Base-by-base conservation (phyloP, 305 asterid genomes). In the Solanum chacoense region DNA sequence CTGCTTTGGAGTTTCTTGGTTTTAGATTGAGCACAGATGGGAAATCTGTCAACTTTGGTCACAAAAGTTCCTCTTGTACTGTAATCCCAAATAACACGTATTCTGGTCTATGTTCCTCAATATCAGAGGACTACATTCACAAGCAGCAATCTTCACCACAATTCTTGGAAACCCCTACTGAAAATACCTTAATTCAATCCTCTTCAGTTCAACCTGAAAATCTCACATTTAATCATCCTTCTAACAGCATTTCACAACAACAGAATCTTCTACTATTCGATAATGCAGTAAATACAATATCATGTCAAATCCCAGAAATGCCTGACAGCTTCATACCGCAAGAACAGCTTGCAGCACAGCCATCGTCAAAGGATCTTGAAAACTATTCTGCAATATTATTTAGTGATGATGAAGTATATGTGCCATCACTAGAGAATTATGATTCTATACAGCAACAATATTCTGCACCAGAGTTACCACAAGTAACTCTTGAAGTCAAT, bases 1-100 rank as follows among this genome's bases (percentile, higher is more conserved):
- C 36, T 65, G 35, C 31, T 13, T 65, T 28, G 55, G 89, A 83
- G 12, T 94, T 92, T 40, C 91, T 91, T n/a, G 96, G 97, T 26
- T 92, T 90, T 87, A 91, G 93, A 86, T 74, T 93, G 69, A 72
- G 92, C 16, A 89, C 88, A 32, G 91, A 91, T 89, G 93, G 93
- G 24, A 92, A 88, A 90, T 88, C 90, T 8, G 87, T 94, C 26
- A 83, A 90, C 50, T 92, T 90, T 89, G 95, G 97, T 31, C 72
- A 87, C 50, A 73, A 73, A 50, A 65, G 74, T 42, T 87, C 85
- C 20, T 37, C 84, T 20, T 87, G 45, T 76, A 36, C 85, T 71
- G 50, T 71, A 12, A 87, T 73, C 32, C 26, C 88, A 20, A 76
- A 55, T 45, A 87, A 73, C 11, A 16, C 55, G 36, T 83, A 88